Conservation (phyloP, 257 asterid species). For the Fraxinus pennsylvanica region DNA sequence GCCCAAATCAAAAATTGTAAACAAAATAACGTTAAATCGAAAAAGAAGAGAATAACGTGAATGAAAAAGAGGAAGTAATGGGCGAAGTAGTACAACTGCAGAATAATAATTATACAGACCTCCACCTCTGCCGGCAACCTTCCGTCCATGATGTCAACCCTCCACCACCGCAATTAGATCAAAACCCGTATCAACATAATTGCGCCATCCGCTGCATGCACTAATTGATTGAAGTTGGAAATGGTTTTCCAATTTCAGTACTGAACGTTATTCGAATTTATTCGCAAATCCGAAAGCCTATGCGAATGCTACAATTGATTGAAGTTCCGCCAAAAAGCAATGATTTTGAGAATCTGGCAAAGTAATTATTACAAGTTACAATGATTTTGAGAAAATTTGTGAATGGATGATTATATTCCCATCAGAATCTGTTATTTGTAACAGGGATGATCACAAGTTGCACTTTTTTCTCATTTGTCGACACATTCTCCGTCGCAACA, state of each 20-base stretch:
- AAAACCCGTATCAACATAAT: neutral
- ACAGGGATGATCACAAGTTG: too few relatives aligned
- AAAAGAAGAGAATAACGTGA: neutral
- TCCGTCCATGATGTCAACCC: neutral
- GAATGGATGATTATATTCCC: too few relatives aligned
- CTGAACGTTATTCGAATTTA: too few relatives aligned
- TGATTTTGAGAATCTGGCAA: too few relatives aligned
- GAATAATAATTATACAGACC: neutral
- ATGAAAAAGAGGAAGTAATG: neutral
- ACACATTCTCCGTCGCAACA: too few relatives aligned
- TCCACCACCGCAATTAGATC: neutral
- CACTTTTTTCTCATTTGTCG: too few relatives aligned
- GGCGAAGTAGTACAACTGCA: neutral
- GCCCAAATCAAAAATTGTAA: neutral
- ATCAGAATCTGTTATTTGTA: too few relatives aligned
- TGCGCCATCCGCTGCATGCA: neutral
- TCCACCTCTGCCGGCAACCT: neutral
- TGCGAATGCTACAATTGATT: too few relatives aligned
- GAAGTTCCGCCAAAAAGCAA: too few relatives aligned
- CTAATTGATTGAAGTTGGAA: neutral
- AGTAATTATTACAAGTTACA: too few relatives aligned
- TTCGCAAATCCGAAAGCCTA: too few relatives aligned
- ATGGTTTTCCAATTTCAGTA: neutral
- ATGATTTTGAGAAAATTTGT: too few relatives aligned
- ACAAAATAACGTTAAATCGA: neutral